phyloP scores from a whole-genome alignment of 1,284 basidiomycete species.

The Apiotrichum gamsii region DNA sequence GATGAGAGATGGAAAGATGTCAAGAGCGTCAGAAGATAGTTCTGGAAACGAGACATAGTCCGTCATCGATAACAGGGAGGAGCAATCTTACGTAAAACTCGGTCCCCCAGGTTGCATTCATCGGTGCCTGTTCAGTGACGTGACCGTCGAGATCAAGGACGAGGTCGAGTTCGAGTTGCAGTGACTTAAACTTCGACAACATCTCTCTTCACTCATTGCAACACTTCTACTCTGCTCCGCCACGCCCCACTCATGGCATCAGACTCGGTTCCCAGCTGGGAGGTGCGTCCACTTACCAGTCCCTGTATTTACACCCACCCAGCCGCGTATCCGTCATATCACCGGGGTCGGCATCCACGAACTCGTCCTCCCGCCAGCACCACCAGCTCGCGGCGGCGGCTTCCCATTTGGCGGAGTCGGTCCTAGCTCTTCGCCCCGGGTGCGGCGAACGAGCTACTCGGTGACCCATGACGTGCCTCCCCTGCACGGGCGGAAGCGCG shows the following conservation, averaged over 20 bases:
- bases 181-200: neutral
- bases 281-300: slow-evolving; percentile 7
- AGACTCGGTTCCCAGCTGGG: slow-evolving; percentile 2
- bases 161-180: neutral
- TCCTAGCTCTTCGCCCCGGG: slow-evolving; percentile 4
- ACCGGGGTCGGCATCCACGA: slow-evolving; percentile 39
- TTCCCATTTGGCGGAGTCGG: neutral
- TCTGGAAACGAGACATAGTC: no score
- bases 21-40: no score
- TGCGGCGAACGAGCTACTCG: slow-evolving; percentile 6
- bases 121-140: no score
- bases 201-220: no score
- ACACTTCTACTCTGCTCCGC: neutral
- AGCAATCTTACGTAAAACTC: no score
- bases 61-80: no score
- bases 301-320: neutral
- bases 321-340: slow-evolving; percentile 38
- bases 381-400: neutral
- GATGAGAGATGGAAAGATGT: neutral
- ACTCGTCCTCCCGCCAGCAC: slow-evolving; percentile 27
- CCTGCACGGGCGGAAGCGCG: slow-evolving; percentile 16
- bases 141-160: no score
- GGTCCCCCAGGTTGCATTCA: no score
- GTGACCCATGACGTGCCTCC: slow-evolving; percentile 7
- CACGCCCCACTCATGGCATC: neutral